Evolutionary conservation across 2,329 filamentous ascomycete genomes (phyloP), one percentile per base, ranked within the genome.

Genomic region (Botryosphaeria agaves): DNA sequence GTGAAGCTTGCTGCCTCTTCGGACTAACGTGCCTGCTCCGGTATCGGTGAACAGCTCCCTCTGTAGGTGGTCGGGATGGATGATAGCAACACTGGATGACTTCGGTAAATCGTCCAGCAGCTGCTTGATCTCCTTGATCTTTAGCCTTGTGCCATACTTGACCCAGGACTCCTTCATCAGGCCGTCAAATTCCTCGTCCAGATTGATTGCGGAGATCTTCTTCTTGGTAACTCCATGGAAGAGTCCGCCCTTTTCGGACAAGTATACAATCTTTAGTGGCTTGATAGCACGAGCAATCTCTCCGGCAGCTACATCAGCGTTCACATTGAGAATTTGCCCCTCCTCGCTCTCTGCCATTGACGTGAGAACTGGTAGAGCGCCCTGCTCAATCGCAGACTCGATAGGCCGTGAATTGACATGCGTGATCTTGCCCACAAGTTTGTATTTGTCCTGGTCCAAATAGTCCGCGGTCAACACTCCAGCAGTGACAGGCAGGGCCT

Each of bases 51-150:
- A 94, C 5, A 95, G 63, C 55, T 98, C 89, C 60, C 91, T 93
- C 58, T 95, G 85, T 26, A 98, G 66, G 52, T 92, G 85, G 39
- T 81, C 84, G 2, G 89, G 87, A 57, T 95, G 85, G 43, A 95
- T 98, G 47, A 98, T 95, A 37, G 89, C 89, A 29, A 98, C 87
- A 44, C 82, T 92, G 12, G 87, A 94, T 33, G 81, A 87, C 44
- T 82, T 76, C 30, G 89, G 89, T 12, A 98, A 71, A 29, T 80
- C 76, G 43, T 83, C 81, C 31, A 98, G 62, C 17, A 98, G 69
- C 35, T 92, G 84, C 65, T 93, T 92, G 59, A 92, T 91, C 61
- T 98, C 84, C 59, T 80, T 82, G 55, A 98, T 95, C 74, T 98
- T 98, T 40, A 95, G 67, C 38, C 85, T 72, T 21, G 87, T 95